Conservation (phyloP, 805 yeast genomes). For the Naumovozyma baii region DNA sequence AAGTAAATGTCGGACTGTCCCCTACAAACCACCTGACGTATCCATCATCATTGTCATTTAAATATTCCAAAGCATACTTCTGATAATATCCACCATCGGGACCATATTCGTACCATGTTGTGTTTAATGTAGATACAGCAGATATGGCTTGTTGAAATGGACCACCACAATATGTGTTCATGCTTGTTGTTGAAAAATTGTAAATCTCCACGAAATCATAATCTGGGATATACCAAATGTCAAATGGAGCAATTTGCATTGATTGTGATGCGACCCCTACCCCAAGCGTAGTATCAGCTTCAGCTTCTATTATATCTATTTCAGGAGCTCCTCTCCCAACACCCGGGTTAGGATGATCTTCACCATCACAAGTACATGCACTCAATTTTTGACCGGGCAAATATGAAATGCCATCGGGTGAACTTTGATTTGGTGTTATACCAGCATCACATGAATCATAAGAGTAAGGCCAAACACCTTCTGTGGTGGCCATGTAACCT, state of each 20-base stretch:
- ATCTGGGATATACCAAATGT: conserved; percentile 90
- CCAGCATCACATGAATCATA: conserved; percentile 88
- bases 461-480: conserved; percentile 92
- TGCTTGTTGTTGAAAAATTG: conserved; percentile 57
- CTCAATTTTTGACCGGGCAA: conserved; percentile 76
- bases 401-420: conserved; percentile 80
- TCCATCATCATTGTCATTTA: conserved; percentile 60
- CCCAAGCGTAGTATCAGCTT: conserved; percentile 45
- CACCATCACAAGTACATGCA: conserved; percentile 71
- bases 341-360: conserved; percentile 82
- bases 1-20: conserved; percentile 61
- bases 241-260: conserved; percentile 85
- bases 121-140: conserved; percentile 67
- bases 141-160: conserved; percentile 91
- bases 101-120: conserved; percentile 72
- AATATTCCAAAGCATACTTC: conserved; percentile 66
- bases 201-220: conserved; percentile 67
- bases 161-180: conserved; percentile 88
- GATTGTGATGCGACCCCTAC: conserved; percentile 85
- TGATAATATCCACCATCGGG: conserved; percentile 49
- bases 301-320: conserved; percentile 86
- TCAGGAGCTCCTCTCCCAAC: conserved; percentile 92
- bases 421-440: conserved; percentile 85
- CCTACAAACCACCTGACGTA: conserved; percentile 86
- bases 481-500: conserved; percentile 77